These are phyloP conservation scores for Neocatenulostroma microsporum DNA, from an alignment of 2,329 filamentous ascomycete species.

Conservation along the genomic window DNA sequence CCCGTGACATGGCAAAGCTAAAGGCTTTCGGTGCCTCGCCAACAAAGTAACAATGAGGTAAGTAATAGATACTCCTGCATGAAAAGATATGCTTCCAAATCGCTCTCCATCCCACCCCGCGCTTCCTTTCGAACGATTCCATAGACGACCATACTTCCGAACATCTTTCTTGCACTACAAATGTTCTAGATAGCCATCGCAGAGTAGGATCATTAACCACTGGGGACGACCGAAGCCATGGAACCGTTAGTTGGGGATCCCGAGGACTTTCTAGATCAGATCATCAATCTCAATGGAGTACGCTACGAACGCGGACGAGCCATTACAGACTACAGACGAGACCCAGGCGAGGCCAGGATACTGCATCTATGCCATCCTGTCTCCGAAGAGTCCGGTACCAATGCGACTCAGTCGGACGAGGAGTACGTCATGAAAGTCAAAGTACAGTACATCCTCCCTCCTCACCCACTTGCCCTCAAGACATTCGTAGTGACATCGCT, in stretches of 20 bases:
- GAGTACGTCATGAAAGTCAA: slow-evolving; percentile 25
- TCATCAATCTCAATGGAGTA: slow-evolving; percentile 4
- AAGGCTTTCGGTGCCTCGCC: not conserved
- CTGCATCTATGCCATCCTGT: slow-evolving; percentile 19
- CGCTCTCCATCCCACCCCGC: not conserved
- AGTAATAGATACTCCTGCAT: not conserved
- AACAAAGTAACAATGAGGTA: not conserved
- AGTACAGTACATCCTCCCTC: slow-evolving; percentile 22
- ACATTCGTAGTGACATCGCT: slow-evolving; percentile 2
- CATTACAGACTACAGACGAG: slow-evolving; percentile 28
- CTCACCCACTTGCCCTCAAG: no score
- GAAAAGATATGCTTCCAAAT: no score
- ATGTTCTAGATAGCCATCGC: no score
- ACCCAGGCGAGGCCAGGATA: slow-evolving; percentile 24
- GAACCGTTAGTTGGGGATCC: no score
- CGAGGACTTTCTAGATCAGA: slow-evolving; percentile 1
- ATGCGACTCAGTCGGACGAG: slow-evolving; percentile 6
- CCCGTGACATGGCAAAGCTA: not conserved
- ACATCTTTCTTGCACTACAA: no score
- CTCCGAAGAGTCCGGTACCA: not conserved
- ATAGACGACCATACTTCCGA: not conserved
- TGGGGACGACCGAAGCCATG: no score
- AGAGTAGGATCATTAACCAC: no score
- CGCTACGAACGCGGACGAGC: slow-evolving; percentile 13
- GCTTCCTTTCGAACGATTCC: not conserved